A percentile compares a stretch with the other conserved stretches of the same genome.
phyloP scores from a whole-genome alignment of 2,329 filamentous ascomycete species.

The Sporothrix protearum region DNA sequence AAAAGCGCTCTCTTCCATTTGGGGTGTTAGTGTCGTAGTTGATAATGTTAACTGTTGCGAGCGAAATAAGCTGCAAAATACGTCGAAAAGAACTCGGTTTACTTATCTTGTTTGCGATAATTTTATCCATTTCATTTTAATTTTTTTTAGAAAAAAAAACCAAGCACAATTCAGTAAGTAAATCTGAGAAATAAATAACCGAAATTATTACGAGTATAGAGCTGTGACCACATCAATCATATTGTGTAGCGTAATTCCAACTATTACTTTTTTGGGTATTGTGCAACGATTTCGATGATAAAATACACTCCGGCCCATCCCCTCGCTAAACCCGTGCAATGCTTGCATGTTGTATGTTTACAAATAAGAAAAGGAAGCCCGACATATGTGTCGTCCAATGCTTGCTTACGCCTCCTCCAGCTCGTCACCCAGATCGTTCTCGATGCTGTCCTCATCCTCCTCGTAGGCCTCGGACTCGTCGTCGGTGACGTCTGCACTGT shows the following conservation, averaged over 20 bases:
- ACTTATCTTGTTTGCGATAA: too few relatives aligned
- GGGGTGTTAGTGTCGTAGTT: background rate
- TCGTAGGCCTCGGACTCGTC: constrained; percentile 35
- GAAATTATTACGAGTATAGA: too few relatives aligned
- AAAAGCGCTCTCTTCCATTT: background rate
- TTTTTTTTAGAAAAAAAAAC: too few relatives aligned
- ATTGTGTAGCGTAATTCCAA: too few relatives aligned
- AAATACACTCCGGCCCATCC: background rate
- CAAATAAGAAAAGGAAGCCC: background rate
- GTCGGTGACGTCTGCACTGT: constrained; percentile 12
- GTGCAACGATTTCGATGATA: background rate
- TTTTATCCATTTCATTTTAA: too few relatives aligned
- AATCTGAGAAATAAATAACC: too few relatives aligned
- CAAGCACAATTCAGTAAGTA: too few relatives aligned
- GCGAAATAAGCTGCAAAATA: too few relatives aligned
- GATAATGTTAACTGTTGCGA: too few relatives aligned
- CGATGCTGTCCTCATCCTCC: constrained; percentile 34
- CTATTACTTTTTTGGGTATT: background rate
- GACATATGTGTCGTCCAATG: background rate
- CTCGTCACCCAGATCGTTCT: constrained; percentile 27
- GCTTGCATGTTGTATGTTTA: background rate
- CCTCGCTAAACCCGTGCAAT: constrained; percentile 5
- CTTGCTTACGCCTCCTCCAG: background rate
- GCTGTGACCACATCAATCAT: too few relatives aligned
- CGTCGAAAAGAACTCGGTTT: too few relatives aligned